phyloP scores from a whole-genome alignment of 2,329 filamentous ascomycete species.

The Alternaria consortialis region DNA sequence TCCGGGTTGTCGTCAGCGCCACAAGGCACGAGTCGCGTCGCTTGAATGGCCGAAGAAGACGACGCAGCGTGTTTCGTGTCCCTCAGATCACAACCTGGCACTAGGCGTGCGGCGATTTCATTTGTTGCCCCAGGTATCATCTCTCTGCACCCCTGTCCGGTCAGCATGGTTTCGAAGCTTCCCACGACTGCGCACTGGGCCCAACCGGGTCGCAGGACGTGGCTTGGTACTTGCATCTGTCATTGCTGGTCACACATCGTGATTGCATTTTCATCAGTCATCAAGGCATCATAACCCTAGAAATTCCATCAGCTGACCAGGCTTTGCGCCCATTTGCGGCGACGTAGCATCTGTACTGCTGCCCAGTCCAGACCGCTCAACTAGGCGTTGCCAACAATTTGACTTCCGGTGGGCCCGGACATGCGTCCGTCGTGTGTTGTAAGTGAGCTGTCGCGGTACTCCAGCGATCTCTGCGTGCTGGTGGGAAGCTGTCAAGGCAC shows the following conservation, averaged over 20 bases:
- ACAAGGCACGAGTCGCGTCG: slow-evolving; percentile 79
- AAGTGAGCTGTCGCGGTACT: slow-evolving; percentile 36
- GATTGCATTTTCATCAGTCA: slow-evolving; percentile 29
- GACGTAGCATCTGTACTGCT: slow-evolving; percentile 28
- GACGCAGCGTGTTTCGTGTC: slow-evolving; percentile 42
- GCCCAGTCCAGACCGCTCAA: slow-evolving; percentile 20
- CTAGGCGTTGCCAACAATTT: slow-evolving; percentile 11
- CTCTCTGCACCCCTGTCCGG: slow-evolving; percentile 27
- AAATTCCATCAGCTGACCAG: slow-evolving; percentile 41
- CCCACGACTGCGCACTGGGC: slow-evolving; percentile 30
- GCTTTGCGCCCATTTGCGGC: slow-evolving; percentile 33
- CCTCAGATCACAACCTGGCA: slow-evolving; percentile 20
- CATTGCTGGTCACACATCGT: slow-evolving; percentile 24
- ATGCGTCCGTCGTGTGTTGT: slow-evolving; percentile 41
- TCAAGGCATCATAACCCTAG: slow-evolving; percentile 22
- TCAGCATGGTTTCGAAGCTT: slow-evolving; percentile 35
- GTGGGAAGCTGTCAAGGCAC: slow-evolving; percentile 40
- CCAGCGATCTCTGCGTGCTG: slow-evolving; percentile 25
- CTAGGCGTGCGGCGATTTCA: slow-evolving; percentile 34
- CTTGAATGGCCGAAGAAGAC: slow-evolving; percentile 47
- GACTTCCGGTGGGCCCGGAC: slow-evolving; percentile 29
- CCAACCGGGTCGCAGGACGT: slow-evolving; percentile 34
- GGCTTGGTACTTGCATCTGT: slow-evolving; percentile 21
- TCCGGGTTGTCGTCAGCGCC: slow-evolving; percentile 31
- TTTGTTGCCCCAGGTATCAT: slow-evolving; percentile 43